Evolutionary conservation across 2,329 filamentous ascomycete genomes (phyloP).

Genomic region (Geosmithia flava): DNA sequence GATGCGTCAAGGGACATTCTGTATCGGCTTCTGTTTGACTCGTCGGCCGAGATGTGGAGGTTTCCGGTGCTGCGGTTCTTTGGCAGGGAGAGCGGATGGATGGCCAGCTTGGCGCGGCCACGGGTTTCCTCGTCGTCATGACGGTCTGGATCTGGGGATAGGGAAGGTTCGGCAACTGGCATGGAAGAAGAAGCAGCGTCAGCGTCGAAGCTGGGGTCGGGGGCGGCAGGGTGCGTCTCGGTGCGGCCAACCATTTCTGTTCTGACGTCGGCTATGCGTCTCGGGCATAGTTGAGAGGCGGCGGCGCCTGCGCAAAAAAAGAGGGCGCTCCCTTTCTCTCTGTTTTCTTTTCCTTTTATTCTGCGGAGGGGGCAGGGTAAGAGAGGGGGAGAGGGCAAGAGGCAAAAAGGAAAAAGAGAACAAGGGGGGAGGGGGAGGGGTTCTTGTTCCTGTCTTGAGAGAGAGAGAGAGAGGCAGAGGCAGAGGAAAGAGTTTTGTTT

Average conservation of each 20-base stretch:
- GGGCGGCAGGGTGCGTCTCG: not conserved
- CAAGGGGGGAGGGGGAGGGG: too few species aligned
- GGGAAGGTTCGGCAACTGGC: not conserved
- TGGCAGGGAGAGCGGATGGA: slow-evolving; percentile 37
- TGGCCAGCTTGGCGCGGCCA: slow-evolving; percentile 28
- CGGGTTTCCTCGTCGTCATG: slow-evolving; percentile 15
- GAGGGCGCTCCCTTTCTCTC: not conserved
- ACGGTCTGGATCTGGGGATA: not conserved
- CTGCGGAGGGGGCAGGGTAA: too few species aligned
- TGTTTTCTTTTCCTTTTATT: too few species aligned
- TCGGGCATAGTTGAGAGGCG: slow-evolving; percentile 27
- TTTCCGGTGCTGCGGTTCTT: slow-evolving; percentile 58
- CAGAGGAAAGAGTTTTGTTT: not conserved
- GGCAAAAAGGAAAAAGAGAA: not conserved
- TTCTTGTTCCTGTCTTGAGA: not conserved
- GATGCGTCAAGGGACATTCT: slow-evolving; percentile 65
- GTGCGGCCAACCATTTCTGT: slow-evolving; percentile 20
- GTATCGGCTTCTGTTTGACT: slow-evolving; percentile 46
- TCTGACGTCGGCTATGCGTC: slow-evolving; percentile 27
- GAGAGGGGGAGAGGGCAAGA: not conserved
- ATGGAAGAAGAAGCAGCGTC: not conserved
- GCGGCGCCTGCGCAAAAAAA: slow-evolving; percentile 2
- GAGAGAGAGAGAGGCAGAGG: not conserved
- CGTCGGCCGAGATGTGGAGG: slow-evolving; percentile 34
- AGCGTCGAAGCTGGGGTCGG: not conserved